phyloP scores from a whole-genome alignment of 768 basidiomycete genomes.

The Boletus reticuloceps region DNA sequence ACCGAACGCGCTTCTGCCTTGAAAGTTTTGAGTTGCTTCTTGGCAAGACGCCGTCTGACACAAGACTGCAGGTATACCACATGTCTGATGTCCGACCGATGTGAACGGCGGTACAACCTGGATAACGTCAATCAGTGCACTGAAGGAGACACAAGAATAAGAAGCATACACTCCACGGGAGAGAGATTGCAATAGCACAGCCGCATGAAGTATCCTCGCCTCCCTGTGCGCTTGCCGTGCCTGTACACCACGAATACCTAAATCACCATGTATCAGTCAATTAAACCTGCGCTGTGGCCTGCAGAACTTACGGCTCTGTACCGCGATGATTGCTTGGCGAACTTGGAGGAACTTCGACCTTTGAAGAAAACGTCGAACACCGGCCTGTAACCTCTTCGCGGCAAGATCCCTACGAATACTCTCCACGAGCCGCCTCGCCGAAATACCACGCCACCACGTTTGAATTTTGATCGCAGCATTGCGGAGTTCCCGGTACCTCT shows the following conservation, averaged over 20 bases:
- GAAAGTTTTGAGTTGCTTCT: conserved; percentile 79
- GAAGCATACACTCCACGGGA: conserved; percentile 84
- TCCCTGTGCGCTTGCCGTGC: conserved; percentile 60
- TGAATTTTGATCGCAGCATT: conserved; percentile 81
- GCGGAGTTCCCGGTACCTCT: conserved; percentile 71
- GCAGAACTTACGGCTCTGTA: conserved; percentile 80
- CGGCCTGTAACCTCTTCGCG: conserved; percentile 74
- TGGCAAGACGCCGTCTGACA: conserved; percentile 83
- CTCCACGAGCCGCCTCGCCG: conserved; percentile 71
- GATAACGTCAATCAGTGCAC: conserved; percentile 5
- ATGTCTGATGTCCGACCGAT: conserved; percentile 59
- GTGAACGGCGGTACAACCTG: conserved; percentile 54
- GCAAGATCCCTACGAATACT: conserved; percentile 69
- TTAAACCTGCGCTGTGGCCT: not conserved
- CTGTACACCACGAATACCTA: conserved; percentile 75
- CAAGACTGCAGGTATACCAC: conserved; percentile 91
- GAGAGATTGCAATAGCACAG: conserved; percentile 74
- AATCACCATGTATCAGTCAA: conserved; percentile 5
- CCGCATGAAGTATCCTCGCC: conserved; percentile 56
- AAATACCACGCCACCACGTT: conserved; percentile 90
- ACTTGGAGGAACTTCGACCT: conserved; percentile 65
- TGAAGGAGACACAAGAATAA: not conserved
- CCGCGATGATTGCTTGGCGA: conserved; percentile 56
- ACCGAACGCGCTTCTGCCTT: conserved; percentile 94
- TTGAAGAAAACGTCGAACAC: conserved; percentile 69